These are phyloP conservation scores for Tricholomella constricta DNA, from an alignment of 768 basidiomycete genomes.

Conservation along the genomic window DNA sequence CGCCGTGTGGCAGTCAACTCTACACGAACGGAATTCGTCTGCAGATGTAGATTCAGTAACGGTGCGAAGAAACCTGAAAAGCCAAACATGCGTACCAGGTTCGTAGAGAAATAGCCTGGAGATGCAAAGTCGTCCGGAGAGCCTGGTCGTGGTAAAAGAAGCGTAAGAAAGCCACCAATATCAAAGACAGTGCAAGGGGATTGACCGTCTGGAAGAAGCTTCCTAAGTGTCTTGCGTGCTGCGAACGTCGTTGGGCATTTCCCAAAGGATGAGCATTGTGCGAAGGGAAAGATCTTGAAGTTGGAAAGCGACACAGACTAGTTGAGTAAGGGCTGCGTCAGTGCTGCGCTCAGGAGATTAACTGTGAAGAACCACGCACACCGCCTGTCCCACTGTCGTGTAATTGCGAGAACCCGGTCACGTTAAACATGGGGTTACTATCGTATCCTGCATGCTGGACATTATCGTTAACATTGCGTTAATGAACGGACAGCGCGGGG, in stretches of 20 bases:
- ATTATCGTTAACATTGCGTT: background rate
- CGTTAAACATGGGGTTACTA: slow-evolving; percentile 41
- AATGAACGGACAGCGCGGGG: background rate
- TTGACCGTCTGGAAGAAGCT: slow-evolving; percentile 51
- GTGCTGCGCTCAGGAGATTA: too few species aligned
- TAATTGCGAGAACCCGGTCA: slow-evolving; percentile 63
- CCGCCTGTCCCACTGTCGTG: slow-evolving; percentile 68
- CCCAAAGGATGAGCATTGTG: slow-evolving; percentile 52
- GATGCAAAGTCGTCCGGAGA: slow-evolving; percentile 61
- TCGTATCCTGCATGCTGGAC: slow-evolving; percentile 52
- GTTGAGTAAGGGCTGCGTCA: too few species aligned
- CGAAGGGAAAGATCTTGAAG: slow-evolving; percentile 62
- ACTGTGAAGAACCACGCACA: too few species aligned
- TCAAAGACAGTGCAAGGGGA: background rate
- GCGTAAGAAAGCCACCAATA: background rate
- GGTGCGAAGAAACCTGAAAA: background rate
- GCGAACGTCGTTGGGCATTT: slow-evolving; percentile 51
- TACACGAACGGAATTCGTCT: slow-evolving; percentile 59
- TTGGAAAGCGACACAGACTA: slow-evolving; percentile 57
- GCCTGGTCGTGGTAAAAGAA: slow-evolving; percentile 31
- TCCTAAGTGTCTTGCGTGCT: slow-evolving; percentile 47
- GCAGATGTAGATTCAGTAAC: background rate
- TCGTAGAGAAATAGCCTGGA: slow-evolving; percentile 67
- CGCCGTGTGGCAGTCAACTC: slow-evolving; percentile 62
- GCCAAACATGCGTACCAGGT: slow-evolving; percentile 40